Evolutionary conservation across 2,329 filamentous ascomycete genomes (phyloP).

Genomic region (Aspergillus nomiae): DNA sequence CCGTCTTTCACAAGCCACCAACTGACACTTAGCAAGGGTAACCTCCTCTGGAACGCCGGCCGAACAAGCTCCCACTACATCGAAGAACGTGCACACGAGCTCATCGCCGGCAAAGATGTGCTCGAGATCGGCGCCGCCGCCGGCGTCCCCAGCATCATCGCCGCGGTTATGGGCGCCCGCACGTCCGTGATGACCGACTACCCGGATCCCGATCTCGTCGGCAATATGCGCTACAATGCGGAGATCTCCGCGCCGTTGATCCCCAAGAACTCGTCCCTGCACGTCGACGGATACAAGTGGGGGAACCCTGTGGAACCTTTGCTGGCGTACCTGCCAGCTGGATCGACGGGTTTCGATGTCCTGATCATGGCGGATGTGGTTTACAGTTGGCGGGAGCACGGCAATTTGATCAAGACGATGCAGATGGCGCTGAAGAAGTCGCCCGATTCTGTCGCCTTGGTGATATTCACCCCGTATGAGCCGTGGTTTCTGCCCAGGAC

Average conservation of each 20-base stretch:
- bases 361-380: slow-evolving; percentile 85
- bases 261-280: slow-evolving; percentile 47
- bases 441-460: slow-evolving; percentile 66
- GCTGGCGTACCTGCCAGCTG: slow-evolving; percentile 56
- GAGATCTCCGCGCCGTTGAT: slow-evolving; percentile 53
- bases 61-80: slow-evolving; percentile 77
- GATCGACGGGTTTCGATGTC: slow-evolving; percentile 65
- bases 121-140: slow-evolving; percentile 89
- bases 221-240: slow-evolving; percentile 78
- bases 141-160: slow-evolving; percentile 78
- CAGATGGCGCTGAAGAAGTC: slow-evolving; percentile 63
- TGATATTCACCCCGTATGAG: slow-evolving; percentile 93
- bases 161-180: slow-evolving; percentile 69
- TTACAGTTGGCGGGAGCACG: slow-evolving; percentile 88
- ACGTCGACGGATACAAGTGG: slow-evolving; percentile 79
- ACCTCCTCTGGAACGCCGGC: slow-evolving; percentile 88
- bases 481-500: slow-evolving; percentile 88
- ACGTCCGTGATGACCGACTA: slow-evolving; percentile 82
- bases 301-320: slow-evolving; percentile 66
- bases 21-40: slow-evolving; percentile 58
- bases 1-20: not conserved
- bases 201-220: slow-evolving; percentile 79
- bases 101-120: slow-evolving; percentile 69
- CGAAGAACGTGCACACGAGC: slow-evolving; percentile 62
- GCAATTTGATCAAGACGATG: slow-evolving; percentile 73